Evolutionary conservation across 2,329 filamentous ascomycete genomes (phyloP), one percentile per base, ranked within the genome.

Genomic region (Aureobasidium sp.): DNA sequence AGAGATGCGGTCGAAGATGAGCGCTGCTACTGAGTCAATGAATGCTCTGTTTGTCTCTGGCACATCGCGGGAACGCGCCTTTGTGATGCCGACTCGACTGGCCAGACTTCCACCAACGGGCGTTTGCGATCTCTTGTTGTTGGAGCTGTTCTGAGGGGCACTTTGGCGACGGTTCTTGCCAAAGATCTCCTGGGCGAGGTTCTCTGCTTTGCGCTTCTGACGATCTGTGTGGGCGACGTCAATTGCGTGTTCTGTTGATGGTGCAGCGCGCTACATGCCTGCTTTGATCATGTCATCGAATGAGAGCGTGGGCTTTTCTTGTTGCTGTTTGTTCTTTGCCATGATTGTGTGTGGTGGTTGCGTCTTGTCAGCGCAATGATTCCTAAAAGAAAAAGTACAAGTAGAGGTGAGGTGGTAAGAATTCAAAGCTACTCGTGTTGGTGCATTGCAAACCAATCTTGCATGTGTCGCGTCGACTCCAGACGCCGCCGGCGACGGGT

Each of bases 141-240:
- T 47, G 64, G 63, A 57, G 63, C 62, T 47, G 75, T 77, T 72
- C 20, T 82, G 81, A 43, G 86, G 77, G 13, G 77, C 81, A 70
- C 82, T 87, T 59, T 82, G 75, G 67, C 86, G 84, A 63, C 81
- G 76, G 60, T 74, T 75, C 70, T 83, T 83, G 67, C 83, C 83
- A 67, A 92, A 87, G 70, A 92, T 90, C 70, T 83, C 81, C 68
- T 88, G 81, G 36, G 89, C 89, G n/a, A 91, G 82, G 3, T 78
- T 80, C 71, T 89, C 84, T 68, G 88, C 86, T 76, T 85, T 87
- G 76, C 88, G 88, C 72, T 85, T 84, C 72, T 88, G 82, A 65
- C 88, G 86, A 65, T 80, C 84, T 85, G 67, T 76, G 34, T 17
- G n/a, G 36, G 43, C 44, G 36, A 55, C 60, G 61, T 63, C 55